Evolutionary conservation across 2,329 filamentous ascomycete species (phyloP), one percentile per base, ranked within the genome.

Genomic region (Alternaria sp.): DNA sequence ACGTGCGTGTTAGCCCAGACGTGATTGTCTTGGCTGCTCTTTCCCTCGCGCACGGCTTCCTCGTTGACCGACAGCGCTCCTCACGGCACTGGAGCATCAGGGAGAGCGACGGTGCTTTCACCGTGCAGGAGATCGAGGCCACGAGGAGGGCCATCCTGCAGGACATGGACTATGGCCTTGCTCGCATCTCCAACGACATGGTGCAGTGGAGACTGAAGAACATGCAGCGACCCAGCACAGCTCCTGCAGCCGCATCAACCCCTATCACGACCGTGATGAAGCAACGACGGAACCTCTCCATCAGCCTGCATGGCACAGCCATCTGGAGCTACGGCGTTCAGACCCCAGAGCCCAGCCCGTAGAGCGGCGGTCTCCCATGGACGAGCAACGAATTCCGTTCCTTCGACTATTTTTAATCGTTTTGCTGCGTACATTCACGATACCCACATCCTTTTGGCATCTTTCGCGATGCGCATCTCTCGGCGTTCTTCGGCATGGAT

Each of bases 321-420:
- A 67, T 76, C 10, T 79, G 78, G 77, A 67, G 60, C 47, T 61
- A 75, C 54, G 79, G 79, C 20, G 63, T 77, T 41, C 74, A 77
- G 53, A 80, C 79, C n/a, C 79, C 79, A 9, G 78, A 78, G 56
- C 79, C 78, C n/a, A 80, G 78, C 66, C 79, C 79, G 44, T 80
- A 67, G 75, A 37, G 28, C 18, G 21, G 47, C 28, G 43, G 28
- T 53, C 21, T 49, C 21, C 28, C 12, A 11, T 18, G 50, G 23
- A 58, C 43, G 55, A 37, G 59, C 55, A 43, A 60, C 56, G 56
- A 63, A 55, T 55, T 50, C 55, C 28, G 56, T 60, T 47, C 54
- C 25, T 25, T 59, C 53, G 28, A 33, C n/a, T 53, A 44, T 55
- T 47, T 23, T 55, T 60, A 43, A 50, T 55, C 49, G 57, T 58